A percentile compares a stretch with the other conserved stretches of the same genome.
phyloP scores from a whole-genome alignment of 2,329 filamentous ascomycete genomes.

The Cadophora luteo-olivacea region DNA sequence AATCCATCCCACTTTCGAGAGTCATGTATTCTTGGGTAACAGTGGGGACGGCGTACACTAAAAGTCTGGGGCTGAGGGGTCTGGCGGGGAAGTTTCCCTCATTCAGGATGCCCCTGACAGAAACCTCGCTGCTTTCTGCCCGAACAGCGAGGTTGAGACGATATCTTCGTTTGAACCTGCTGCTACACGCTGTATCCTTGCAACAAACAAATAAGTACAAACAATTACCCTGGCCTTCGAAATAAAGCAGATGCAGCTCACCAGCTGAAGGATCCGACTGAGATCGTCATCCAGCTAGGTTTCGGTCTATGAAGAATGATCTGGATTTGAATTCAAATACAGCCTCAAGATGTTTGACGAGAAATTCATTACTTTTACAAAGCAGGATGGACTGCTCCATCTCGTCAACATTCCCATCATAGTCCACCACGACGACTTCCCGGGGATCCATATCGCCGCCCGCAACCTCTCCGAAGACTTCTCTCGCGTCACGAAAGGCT shows the following conservation, averaged over 20 bases:
- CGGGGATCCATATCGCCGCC: constrained; percentile 69
- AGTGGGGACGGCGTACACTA: constrained; percentile 1
- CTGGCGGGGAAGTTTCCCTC: background rate
- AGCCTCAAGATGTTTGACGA: constrained; percentile 45
- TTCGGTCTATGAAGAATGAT: background rate
- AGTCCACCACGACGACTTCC: constrained; percentile 63
- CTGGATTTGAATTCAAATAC: constrained; percentile 47
- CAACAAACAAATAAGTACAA: background rate
- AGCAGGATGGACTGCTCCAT: background rate
- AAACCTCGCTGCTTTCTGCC: background rate
- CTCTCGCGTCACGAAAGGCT: constrained; percentile 70
- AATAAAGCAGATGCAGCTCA: too few species aligned
- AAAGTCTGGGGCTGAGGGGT: constrained; percentile 14
- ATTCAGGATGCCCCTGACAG: background rate
- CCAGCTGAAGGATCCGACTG: background rate
- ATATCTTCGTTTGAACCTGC: too few species aligned
- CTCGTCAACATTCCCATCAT: constrained; percentile 52
- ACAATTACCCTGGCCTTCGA: too few species aligned
- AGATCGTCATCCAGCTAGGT: background rate
- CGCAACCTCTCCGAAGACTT: constrained; percentile 71
- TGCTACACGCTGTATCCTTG: background rate
- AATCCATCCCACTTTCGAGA: constrained; percentile 10
- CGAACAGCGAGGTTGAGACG: constrained; percentile 34
- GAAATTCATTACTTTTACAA: constrained; percentile 19
- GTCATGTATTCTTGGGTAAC: background rate